Conservation (phyloP, 345 rosid species). For the Balakata baccata region DNA sequence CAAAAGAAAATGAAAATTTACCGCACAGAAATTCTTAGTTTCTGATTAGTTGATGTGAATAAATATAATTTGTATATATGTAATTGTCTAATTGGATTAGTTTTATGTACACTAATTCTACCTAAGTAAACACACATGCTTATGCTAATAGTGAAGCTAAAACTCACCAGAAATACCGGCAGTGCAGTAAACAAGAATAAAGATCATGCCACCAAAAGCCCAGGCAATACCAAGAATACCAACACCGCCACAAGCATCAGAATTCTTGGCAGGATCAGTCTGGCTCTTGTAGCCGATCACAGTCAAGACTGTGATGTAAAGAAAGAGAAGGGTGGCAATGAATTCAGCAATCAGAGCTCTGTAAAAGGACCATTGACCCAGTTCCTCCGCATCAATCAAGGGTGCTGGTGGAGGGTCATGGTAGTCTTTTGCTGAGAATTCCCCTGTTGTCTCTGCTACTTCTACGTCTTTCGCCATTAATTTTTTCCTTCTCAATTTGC, state of each 20-base stretch:
- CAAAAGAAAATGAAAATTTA: no score
- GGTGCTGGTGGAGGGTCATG: constrained; percentile 73
- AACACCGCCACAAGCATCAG: constrained; percentile 64
- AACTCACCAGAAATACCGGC: constrained; percentile 76
- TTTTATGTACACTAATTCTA: no score
- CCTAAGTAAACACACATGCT: no score
- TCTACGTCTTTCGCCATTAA: constrained; percentile 60
- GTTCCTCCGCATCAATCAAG: constrained; percentile 54
- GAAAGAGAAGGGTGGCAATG: constrained; percentile 77
- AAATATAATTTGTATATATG: no score
- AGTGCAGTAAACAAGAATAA: constrained; percentile 88
- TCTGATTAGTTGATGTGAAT: no score
- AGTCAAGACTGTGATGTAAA: constrained; percentile 65
- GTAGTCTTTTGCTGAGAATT: constrained; percentile 57
- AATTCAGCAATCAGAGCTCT: constrained; percentile 81
- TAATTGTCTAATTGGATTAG: no score
- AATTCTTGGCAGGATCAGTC: constrained; percentile 24
- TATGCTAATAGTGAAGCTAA: no score
- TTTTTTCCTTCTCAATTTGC: background rate
- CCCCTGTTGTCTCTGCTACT: constrained; percentile 27
- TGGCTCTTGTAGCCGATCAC: constrained; percentile 77
- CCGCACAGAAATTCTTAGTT: no score
- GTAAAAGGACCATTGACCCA: constrained; percentile 65
- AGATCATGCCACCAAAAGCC: constrained; percentile 98
- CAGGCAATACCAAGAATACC: constrained; percentile 89